A percentile compares a stretch with the other conserved stretches of the same genome.
Conservation (phyloP, 2,329 filamentous ascomycete genomes). For the Colletotrichum aenigma region DNA sequence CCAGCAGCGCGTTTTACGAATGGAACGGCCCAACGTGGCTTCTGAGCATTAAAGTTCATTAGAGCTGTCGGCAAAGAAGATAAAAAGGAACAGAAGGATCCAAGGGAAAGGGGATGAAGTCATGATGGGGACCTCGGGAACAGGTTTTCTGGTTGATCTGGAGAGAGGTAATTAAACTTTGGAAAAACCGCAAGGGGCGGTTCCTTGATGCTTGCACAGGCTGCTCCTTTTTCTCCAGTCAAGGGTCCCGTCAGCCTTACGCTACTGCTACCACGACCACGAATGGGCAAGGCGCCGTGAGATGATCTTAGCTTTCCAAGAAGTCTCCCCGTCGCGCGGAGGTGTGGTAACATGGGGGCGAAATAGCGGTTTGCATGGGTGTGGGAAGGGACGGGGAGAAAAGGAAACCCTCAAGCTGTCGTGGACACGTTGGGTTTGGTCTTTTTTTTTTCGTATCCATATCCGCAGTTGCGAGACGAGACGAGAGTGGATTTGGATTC, state of each 20-base stretch:
- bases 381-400: background rate
- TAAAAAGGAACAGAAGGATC: background rate
- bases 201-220: background rate
- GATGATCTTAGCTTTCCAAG: background rate
- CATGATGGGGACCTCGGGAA: background rate
- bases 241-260: constrained; percentile 14
- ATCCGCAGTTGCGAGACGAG: background rate
- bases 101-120: background rate
- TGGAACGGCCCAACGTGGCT: background rate
- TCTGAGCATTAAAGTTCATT: background rate
- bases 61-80: background rate
- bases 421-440: background rate
- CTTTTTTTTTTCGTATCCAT: background rate
- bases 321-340: background rate
- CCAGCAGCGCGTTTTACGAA: background rate
- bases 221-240: background rate
- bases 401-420: background rate
- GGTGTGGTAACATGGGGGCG: constrained; percentile 9
- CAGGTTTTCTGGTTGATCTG: background rate
- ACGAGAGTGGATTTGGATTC: background rate
- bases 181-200: background rate
- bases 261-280: constrained; percentile 5
- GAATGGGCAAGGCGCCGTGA: background rate
- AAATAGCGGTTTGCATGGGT: background rate
- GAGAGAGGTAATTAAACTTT: constrained; percentile 4